Evolutionary conservation across 164 flowering plant genomes (phyloP).

Genomic region (Vitis rotundifolia): DNA sequence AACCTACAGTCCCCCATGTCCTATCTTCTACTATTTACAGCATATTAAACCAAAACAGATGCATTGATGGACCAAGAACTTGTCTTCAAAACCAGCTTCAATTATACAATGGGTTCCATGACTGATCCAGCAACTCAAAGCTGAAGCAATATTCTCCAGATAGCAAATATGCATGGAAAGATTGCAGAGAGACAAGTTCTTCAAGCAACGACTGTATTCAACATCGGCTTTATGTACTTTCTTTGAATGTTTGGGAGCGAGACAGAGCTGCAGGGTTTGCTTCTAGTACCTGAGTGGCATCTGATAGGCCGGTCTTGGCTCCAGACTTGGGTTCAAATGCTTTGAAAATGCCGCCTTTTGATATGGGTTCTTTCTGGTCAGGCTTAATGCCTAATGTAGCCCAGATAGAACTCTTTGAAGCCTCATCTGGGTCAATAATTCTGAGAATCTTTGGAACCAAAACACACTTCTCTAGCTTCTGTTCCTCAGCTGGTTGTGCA

Average conservation of each 20-base stretch:
- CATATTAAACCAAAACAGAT: neutral
- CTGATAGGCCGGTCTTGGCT: slow-evolving; percentile 17
- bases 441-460: slow-evolving; percentile 48
- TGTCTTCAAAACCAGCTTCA: neutral
- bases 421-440: slow-evolving; percentile 44
- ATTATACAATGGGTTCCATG: neutral
- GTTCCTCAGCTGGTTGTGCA: slow-evolving; percentile 23
- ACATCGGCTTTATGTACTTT: slow-evolving; percentile 21
- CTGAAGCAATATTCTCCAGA: neutral
- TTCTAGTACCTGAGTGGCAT: slow-evolving; percentile 31
- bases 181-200: neutral
- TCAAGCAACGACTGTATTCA: neutral
- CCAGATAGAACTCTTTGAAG: slow-evolving; percentile 47
- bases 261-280: slow-evolving; percentile 58
- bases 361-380: slow-evolving; percentile 22
- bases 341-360: slow-evolving; percentile 29
- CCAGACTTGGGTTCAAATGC: slow-evolving; percentile 27
- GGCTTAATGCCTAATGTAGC: slow-evolving; percentile 39
- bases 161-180: slow-evolving; percentile 1
- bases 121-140: too few relatives aligned
- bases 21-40: slow-evolving; percentile 15
- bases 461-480: slow-evolving; percentile 32
- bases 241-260: slow-evolving; percentile 49
- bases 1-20: too few relatives aligned
- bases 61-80: neutral